Percentiles rank a stretch among this genome's conserved stretches.
Evolutionary conservation across 1,284 basidiomycete genomes (phyloP).

Genomic region (Fomitopsis betulina): DNA sequence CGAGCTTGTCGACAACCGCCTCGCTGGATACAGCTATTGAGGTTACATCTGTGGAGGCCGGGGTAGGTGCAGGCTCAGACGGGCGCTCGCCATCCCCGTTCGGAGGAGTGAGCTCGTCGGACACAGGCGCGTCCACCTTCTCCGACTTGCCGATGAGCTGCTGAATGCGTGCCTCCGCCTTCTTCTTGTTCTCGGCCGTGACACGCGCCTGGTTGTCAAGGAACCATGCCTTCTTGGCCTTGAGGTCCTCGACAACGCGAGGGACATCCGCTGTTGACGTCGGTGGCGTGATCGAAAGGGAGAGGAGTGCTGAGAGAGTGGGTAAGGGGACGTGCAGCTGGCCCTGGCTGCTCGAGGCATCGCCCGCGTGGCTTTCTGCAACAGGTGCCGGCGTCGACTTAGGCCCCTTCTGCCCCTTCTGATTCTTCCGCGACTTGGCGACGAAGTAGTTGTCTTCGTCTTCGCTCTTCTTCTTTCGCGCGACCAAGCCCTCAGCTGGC

Average conservation of each 20-base stretch:
- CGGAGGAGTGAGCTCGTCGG: conserved; percentile 32
- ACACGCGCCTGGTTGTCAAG: conserved; percentile 70
- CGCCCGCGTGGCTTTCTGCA: conserved; percentile 31
- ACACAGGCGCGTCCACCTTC: conserved; percentile 37
- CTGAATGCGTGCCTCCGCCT: conserved; percentile 78
- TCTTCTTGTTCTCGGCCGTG: conserved; percentile 70
- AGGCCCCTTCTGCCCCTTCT: conserved; percentile 67
- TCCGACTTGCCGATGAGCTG: conserved; percentile 49
- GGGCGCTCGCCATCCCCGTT: conserved; percentile 45
- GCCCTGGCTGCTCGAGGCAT: conserved; percentile 30
- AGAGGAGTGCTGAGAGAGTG: conserved; percentile 84
- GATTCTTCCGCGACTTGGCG: conserved; percentile 60
- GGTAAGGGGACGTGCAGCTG: conserved; percentile 79
- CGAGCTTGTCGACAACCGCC: conserved; percentile 45
- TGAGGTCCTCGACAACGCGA: conserved; percentile 86
- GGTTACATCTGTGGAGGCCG: conserved; percentile 28
- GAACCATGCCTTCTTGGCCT: conserved; percentile 95
- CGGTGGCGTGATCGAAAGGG: conserved; percentile 90
- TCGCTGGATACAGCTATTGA: conserved; percentile 33
- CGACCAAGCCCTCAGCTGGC: conserved; percentile 66
- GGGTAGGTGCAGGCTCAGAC: conserved; percentile 43
- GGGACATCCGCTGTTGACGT: conserved; percentile 73
- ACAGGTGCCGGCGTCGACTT: conserved; percentile 31
- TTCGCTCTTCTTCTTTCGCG: conserved; percentile 88
- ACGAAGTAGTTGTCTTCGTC: conserved; percentile 85